Conservation (phyloP, 2,329 filamentous ascomycete genomes). For the Ophiosphaerella korrae region DNA sequence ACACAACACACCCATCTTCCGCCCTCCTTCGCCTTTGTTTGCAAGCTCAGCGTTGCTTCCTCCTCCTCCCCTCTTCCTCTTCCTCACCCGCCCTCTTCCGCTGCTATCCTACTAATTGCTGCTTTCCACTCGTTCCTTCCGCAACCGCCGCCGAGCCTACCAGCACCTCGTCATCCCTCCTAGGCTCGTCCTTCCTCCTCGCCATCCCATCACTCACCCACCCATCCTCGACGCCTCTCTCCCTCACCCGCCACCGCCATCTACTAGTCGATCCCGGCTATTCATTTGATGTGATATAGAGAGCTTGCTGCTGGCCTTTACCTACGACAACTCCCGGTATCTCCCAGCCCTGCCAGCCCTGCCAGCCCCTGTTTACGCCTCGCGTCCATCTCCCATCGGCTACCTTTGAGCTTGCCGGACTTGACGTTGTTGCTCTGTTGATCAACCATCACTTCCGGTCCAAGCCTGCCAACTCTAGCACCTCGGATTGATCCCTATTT, state of each 20-base stretch:
- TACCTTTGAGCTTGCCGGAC: slow-evolving; percentile 19
- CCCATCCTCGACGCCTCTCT: slow-evolving; percentile 17
- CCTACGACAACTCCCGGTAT: slow-evolving; percentile 15
- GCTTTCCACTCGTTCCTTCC: slow-evolving; percentile 37
- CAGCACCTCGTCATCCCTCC: slow-evolving; percentile 23
- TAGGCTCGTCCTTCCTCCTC: slow-evolving; percentile 19
- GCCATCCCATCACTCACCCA: slow-evolving; percentile 33
- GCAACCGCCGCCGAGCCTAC: slow-evolving; percentile 29
- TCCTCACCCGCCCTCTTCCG: slow-evolving; percentile 5
- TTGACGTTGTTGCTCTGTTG: slow-evolving; percentile 29
- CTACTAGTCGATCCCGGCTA: slow-evolving; percentile 25
- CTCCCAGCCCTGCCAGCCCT: slow-evolving; percentile 18
- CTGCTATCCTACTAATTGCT: slow-evolving; percentile 23
- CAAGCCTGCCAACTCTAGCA: slow-evolving; percentile 35
- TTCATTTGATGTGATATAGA: slow-evolving; percentile 43
- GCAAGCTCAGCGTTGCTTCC: slow-evolving; percentile 34
- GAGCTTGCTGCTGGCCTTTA: slow-evolving; percentile 33
- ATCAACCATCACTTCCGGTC: slow-evolving; percentile 27
- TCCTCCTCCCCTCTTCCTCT: slow-evolving; percentile 9
- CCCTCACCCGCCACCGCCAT: slow-evolving; percentile 18
- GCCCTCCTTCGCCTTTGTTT: slow-evolving; percentile 29
- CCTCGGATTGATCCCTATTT: slow-evolving; percentile 14
- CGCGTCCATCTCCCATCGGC: too few relatives aligned
- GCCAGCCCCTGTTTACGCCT: too few relatives aligned
- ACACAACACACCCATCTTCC: slow-evolving; percentile 19